These are phyloP conservation scores for Populus hybrid DNA, from an alignment of 441 rosid genomes.

Conservation along the genomic window DNA sequence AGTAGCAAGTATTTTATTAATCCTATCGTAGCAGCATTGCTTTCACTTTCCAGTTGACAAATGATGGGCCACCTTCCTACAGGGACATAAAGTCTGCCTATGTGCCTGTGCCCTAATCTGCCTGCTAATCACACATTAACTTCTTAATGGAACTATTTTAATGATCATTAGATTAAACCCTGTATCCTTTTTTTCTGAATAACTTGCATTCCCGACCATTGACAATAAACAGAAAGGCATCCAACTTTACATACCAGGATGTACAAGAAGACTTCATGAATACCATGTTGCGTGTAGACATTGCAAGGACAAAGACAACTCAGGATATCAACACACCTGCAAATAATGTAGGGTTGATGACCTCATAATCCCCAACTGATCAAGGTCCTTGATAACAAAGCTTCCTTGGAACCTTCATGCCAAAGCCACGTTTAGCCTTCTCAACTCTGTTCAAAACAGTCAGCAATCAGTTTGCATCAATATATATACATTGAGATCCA, in stretches of 20 bases:
- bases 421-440: constrained; percentile 76
- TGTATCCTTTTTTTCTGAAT: background rate
- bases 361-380: background rate
- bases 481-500: background rate
- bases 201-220: background rate
- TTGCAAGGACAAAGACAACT: background rate
- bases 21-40: background rate
- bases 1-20: too few relatives aligned
- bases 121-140: background rate
- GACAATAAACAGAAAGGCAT: background rate
- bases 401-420: constrained; percentile 65
- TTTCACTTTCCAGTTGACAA: background rate
- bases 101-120: background rate
- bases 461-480: constrained; percentile 6
- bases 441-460: constrained; percentile 51
- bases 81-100: background rate
- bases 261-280: background rate
- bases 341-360: background rate
- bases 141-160: background rate
- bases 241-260: background rate
- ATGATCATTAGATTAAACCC: background rate
- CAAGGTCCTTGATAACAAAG: background rate
- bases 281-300: background rate
- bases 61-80: background rate
- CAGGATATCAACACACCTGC: background rate